Base-by-base conservation (phyloP, 129 eudicot genomes). In the Ambrosia artemisiifolia region DNA sequence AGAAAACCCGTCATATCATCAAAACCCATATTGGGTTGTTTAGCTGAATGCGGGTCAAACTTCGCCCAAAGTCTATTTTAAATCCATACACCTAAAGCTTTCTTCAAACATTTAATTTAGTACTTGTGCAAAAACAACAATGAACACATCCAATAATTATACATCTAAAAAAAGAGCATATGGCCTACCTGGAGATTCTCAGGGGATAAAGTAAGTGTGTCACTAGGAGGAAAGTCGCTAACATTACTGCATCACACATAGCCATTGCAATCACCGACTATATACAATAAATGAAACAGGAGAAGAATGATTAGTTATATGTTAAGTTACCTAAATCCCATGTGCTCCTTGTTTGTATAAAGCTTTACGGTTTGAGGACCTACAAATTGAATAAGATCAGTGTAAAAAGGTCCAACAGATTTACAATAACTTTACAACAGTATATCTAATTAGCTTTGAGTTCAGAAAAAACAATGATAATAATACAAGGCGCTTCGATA, bases 311-410 rank as follows among this genome's bases (percentile, higher is more conserved):
- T 19, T n/a, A 67, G 61, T 36, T 34, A 61, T 48, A 56, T 53
- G 4, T 60, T 3, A 77, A 53, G 38, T 73, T 86, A 90, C 98
- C 98, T 94, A 56, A 94, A 94, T 57, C 98, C 98, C 95, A 94
- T 94, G 64, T 94, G 96, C 77, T 94, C 96, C 90, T 70, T 90
- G 88, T 94, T 94, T 54, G 96, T 71, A 78, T 79, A 94, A 32
- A 94, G 96, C 79, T 94, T 94, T 49, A 94, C 93, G 1, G 91
- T 82, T 80, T 79, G 88, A 54, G 98, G 98, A 72, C 97, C 98
- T 94, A 69, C 60, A 85, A 69, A 73, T 30, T 59, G 32, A 6
- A 43, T 33, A 61, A n/a, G 12, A 74, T 74, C 54, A 63, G 63
- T 11, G n/a, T 64, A 51, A 4, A 4, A n/a, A 63, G 51, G 50